Evolutionary conservation across 768 basidiomycete genomes (phyloP).

Genomic region (Mrakia gelida): DNA sequence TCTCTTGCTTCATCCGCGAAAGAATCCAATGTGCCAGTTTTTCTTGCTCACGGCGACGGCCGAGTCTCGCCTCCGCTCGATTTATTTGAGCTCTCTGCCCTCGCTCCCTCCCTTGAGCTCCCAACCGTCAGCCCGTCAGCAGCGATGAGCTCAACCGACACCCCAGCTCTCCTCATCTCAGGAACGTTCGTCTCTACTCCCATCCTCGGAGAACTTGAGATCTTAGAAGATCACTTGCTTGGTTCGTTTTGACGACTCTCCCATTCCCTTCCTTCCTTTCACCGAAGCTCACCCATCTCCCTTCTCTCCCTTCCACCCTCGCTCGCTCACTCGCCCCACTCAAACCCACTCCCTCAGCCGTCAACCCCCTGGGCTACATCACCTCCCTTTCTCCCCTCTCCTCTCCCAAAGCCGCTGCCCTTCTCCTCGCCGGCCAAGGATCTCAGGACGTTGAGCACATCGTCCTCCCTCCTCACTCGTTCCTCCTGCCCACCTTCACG

Average conservation of each 20-base stretch:
- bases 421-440: conserved; percentile 42
- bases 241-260: conserved; percentile 47
- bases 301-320: background rate
- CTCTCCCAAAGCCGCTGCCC: background rate
- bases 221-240: conserved; percentile 58
- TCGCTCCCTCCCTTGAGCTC: background rate
- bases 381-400: conserved; percentile 21
- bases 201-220: conserved; percentile 52
- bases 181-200: conserved; percentile 62
- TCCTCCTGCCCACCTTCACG: conserved; percentile 72
- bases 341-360: conserved; percentile 26
- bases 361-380: conserved; percentile 35
- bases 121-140: background rate
- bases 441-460: conserved; percentile 14
- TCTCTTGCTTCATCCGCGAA: too few relatives aligned
- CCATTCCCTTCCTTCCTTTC: conserved; percentile 39
- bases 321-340: background rate
- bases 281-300: background rate
- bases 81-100: background rate
- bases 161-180: conserved; percentile 38
- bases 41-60: background rate
- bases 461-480: conserved; percentile 38
- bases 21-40: background rate
- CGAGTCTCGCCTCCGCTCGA: background rate
- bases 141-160: background rate